Conservation (phyloP, 257 asterid genomes). For the Prunella vulgaris region DNA sequence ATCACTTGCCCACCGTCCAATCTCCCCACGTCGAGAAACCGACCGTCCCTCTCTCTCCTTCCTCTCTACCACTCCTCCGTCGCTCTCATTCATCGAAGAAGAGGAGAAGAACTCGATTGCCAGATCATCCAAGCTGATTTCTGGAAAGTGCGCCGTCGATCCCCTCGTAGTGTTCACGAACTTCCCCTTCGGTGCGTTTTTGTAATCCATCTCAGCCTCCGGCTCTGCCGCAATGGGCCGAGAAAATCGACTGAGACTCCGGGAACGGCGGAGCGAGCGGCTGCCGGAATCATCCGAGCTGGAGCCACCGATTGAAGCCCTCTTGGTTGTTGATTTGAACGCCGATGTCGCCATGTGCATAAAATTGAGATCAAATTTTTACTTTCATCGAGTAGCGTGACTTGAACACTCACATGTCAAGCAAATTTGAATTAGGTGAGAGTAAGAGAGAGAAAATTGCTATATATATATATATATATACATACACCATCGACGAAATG, state of each 20-base stretch:
- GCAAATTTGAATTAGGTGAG: constrained; percentile 17
- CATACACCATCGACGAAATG: not conserved
- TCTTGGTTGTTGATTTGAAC: constrained; percentile 60
- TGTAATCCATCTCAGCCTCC: constrained; percentile 33
- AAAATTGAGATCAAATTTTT: not conserved
- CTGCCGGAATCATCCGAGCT: constrained; percentile 29
- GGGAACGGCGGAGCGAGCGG: constrained; percentile 44
- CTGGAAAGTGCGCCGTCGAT: constrained; percentile 47
- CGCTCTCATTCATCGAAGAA: constrained; percentile 34
- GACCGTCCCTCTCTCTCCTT: constrained; percentile 41
- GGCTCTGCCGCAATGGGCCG: constrained; percentile 32
- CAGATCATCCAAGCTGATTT: constrained; percentile 83
- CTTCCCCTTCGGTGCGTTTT: constrained; percentile 50
- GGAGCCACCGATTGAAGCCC: constrained; percentile 51
- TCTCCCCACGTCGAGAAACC: constrained; percentile 36
- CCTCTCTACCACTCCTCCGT: constrained; percentile 34
- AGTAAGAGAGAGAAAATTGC: not conserved
- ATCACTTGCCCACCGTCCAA: constrained; percentile 81
- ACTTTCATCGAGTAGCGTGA: not conserved
- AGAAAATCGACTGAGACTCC: constrained; percentile 41
- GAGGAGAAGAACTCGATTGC: constrained; percentile 66
- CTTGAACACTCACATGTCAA: constrained; percentile 6
- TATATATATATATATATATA: not conserved
- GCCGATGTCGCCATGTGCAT: constrained; percentile 77
- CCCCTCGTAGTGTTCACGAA: constrained; percentile 81